Base-by-base conservation (phyloP, 768 basidiomycete genomes). In the Paxillus ammoniavirescens region DNA sequence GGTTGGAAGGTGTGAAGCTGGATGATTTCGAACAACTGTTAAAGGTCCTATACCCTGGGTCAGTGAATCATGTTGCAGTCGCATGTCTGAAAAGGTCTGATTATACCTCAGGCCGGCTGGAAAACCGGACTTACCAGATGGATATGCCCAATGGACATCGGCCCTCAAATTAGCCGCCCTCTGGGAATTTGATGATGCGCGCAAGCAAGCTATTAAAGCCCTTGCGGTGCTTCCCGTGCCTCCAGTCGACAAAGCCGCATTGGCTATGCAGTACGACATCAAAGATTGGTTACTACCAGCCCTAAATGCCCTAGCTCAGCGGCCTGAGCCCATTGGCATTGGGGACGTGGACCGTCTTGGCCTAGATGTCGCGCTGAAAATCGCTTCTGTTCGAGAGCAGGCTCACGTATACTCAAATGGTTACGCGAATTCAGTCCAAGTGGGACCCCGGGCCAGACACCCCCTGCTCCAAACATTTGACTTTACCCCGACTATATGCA, bases 151-250 rank as follows among this genome's bases (percentile, higher is more conserved):
- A 47, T 75, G 73, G 75, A 53, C 65, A 8, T 65, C 70, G 0
- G 65, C 71, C 10, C 62, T 76, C 6, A 69, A 71, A 53, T 64
- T 76, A 17, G 60, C 75, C 8, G 67, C 61, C 2, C 67, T 71
- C 53, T 75, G 72, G 72, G 54, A 58, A 33, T 72, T 77, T 5
- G 49, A 52, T 9, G 30, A 23, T 21, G n/a, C 33, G n/a, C 44
- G 46, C 41, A 23, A 28, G 17, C 8, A 4, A 35, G 40, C 30
- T n/a, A 33, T 41, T 2, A 14, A 26, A 13, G 23, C 14, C 15
- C 14, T 23, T 31, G 41, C 2, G 4, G 14, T 9, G 8, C 12
- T 54, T 13, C 36, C 46, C 14, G 15, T 40, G 4, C 10, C 28
- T 17, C 21, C 53, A 38, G 47, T 49, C 12, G 46, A 54, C 9